phyloP scores from a whole-genome alignment of 176 grass and related monocot species.

The Panicum miliaceum region DNA sequence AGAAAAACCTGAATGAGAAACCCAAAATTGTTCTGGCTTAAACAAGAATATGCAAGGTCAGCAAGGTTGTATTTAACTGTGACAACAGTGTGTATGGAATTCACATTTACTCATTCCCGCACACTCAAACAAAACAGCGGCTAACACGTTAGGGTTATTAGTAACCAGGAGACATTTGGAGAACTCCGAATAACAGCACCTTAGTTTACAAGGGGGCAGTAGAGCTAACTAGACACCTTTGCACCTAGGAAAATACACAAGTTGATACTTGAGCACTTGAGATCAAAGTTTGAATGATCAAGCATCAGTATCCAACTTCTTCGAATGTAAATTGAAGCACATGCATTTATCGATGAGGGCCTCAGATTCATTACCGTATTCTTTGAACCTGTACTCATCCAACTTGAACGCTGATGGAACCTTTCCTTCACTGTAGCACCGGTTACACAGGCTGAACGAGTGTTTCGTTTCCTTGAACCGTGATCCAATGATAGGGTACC shows the following conservation, averaged over 20 bases:
- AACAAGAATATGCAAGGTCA: slow-evolving; percentile 19
- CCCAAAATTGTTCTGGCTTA: not conserved
- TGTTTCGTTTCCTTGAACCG: slow-evolving; percentile 92
- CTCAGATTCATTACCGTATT: slow-evolving; percentile 82
- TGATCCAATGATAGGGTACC: slow-evolving; percentile 88
- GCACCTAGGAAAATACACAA: slow-evolving; percentile 57
- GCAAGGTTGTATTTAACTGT: slow-evolving; percentile 23
- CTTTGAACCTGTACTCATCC: slow-evolving; percentile 95
- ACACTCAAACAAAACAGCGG: slow-evolving; percentile 38
- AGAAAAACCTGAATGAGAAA: not conserved
- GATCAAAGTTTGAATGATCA: slow-evolving; percentile 47
- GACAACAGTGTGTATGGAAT: slow-evolving; percentile 48
- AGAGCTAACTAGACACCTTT: slow-evolving; percentile 57
- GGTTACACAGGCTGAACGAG: slow-evolving; percentile 83
- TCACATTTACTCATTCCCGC: slow-evolving; percentile 46
- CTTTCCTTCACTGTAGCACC: slow-evolving; percentile 97
- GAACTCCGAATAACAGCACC: slow-evolving; percentile 40
- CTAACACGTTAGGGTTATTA: slow-evolving; percentile 30
- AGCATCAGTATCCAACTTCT: slow-evolving; percentile 63
- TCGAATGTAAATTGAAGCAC: slow-evolving; percentile 85
- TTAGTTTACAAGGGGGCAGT: slow-evolving; percentile 66
- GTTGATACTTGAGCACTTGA: slow-evolving; percentile 19
- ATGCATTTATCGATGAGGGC: slow-evolving; percentile 78
- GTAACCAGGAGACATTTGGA: slow-evolving; percentile 30
- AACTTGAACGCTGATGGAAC: slow-evolving; percentile 84